Base-by-base conservation (phyloP, 2,329 filamentous ascomycete genomes). In the Escovopsis sp. region DNA sequence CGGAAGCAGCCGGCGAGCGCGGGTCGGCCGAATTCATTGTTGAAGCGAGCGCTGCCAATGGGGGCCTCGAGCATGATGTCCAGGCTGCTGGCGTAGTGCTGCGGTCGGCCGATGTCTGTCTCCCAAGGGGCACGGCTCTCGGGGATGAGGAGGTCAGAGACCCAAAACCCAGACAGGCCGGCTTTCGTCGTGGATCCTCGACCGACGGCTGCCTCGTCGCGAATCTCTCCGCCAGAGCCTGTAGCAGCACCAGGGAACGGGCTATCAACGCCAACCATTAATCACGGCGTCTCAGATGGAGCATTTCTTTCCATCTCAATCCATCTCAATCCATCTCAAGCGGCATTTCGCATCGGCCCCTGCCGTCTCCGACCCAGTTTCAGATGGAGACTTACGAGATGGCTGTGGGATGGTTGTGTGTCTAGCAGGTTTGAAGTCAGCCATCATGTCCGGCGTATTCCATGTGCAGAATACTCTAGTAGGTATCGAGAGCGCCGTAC, bases 51-150 rank as follows among this genome's bases (percentile, higher is more conserved):
- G 48, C 83, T 90, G 26, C 90, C 90, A 47, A 98, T 90, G 0
- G 90, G 90, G 0, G 86, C 90, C 55, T 98, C 88, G 10, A 96
- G 67, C 88, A 98, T 96, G 47, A 98, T 96, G 53, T 96, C 87
- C 27, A 94, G 64, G 60, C 82, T 86, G 61, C 84, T 93, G 15
- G 90, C 87, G 51, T 94, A 90, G 58, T 98, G 90, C 31, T 75
- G 71, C 4, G 90, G 90, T 51, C 81, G 87, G 34, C 90, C 90
- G 37, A 94, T 72, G 50, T 94, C 82, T 23, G 83, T 62, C 56
- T 98, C 90, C 90, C 90, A 98, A 2, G 87, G 85, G 41, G 82
- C 75, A 41, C 66, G 68, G 50, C 84, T 72, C 25, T 76, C 85
- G 3, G 90, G 90, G 41, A 98, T 94, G 39, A 86, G 65, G 26